Percentiles rank a stretch among this genome's conserved stretches.
phyloP scores from a whole-genome alignment of 108 stramenopile genomes.

The Cyclotella choctawhatcheeana region DNA sequence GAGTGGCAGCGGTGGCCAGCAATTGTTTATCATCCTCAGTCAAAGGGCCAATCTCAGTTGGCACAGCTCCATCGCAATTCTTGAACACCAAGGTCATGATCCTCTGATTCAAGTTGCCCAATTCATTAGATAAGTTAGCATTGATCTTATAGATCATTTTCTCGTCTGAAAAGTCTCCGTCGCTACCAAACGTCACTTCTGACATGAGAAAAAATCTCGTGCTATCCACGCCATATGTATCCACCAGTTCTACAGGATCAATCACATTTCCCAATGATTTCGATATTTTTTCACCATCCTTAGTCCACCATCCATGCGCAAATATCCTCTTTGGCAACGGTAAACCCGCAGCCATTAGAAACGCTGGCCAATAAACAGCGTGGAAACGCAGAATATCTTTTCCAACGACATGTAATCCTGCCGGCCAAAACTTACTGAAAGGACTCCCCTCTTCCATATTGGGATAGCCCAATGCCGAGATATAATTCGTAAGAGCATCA shows the following conservation, averaged over 20 bases:
- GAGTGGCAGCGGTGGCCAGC: constrained; percentile 58
- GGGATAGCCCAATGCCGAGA: constrained; percentile 93
- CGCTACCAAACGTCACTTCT: constrained; percentile 90
- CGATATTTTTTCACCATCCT: constrained; percentile 95
- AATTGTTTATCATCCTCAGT: constrained; percentile 76
- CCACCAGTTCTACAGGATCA: constrained; percentile 90
- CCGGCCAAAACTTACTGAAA: constrained; percentile 87
- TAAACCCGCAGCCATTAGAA: constrained; percentile 95
- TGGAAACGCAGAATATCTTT: constrained; percentile 99
- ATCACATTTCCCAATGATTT: constrained; percentile 95
- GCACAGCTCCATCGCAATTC: constrained; percentile 85
- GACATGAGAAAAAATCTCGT: constrained; percentile 93
- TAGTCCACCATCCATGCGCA: constrained; percentile 99
- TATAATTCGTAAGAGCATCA: constrained; percentile 96
- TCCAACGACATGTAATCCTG: constrained; percentile 93
- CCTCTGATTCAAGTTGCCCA: constrained; percentile 95
- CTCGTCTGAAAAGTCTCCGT: constrained; percentile 93
- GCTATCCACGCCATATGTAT: constrained; percentile 91
- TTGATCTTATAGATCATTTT: constrained; percentile 86
- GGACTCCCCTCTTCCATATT: constrained; percentile 54
- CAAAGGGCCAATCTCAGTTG: constrained; percentile 46
- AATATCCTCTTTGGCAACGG: constrained; percentile 91
- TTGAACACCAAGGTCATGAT: constrained; percentile 87
- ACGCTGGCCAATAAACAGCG: constrained; percentile 98
- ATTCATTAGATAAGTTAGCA: constrained; percentile 88